Evolutionary conservation across 1,284 basidiomycete species (phyloP), one percentile per base, ranked within the genome.

Genomic region (Xerocomus subilludens): DNA sequence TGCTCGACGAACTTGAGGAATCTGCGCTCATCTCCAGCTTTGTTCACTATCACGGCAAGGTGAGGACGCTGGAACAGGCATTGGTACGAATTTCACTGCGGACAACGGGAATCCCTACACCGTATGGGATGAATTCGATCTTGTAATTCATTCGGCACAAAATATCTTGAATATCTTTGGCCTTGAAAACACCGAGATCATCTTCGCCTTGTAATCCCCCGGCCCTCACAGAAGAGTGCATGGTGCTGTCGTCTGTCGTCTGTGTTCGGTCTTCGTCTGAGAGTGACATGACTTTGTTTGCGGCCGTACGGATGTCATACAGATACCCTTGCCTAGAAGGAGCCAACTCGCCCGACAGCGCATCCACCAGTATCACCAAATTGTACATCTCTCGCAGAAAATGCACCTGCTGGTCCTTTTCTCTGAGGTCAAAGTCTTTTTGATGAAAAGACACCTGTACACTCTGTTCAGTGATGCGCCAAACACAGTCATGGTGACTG

Each of bases 311-410:
- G 30, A 76, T 42, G 4, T 21, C 25, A 2, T 1, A 2, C 16
- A 77, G 60, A 5, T 13, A 45, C 2, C 3, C 4, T 20, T 16
- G 3, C 67, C 67, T 77, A 13, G 1, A 0, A 2, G 3, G 2
- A 8, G 66, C 73, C n/a, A 77, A 33, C 2, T 77, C 63, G 0
- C 38, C 20, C 1, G 58, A 35, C 77, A 27, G 9, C 2, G n/a
- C 45, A 59, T 45, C 21, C 10, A 59, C 23, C 25, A 36, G 47
- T n/a, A 36, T 23, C 10, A 58, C 47, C 21, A 73, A 51, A 55
- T 74, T 74, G 27, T 74, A 70, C 66, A 74, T 64, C 25, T 53
- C 73, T 0, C 51, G 49, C n/a, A 76, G 42, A 35, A 76, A 77
- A 23, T 68, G 25, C n/a, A 69, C n/a, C 30, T 66, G 10, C 11